Base-by-base conservation (phyloP, 176 grass and related monocot species). In the Secale cereale region DNA sequence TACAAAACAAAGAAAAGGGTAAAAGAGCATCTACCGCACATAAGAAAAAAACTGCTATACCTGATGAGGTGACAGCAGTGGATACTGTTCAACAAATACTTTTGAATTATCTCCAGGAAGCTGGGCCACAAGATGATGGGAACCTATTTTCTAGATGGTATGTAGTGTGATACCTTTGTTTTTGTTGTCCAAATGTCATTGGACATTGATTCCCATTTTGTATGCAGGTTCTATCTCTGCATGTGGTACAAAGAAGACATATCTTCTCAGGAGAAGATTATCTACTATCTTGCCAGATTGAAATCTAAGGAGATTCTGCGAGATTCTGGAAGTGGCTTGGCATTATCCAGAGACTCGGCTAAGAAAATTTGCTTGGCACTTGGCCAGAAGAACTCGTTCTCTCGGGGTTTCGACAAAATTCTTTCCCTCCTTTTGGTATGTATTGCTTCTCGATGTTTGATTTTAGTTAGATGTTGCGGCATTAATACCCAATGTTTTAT, bases 341-440 rank as follows among this genome's bases (percentile, higher is more conserved):
- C 81, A 45, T 81, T 97, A 65, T 92, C 94, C 60, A 94, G 94
- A 92, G 97, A 99, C 29, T 91, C 90, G 85, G 91, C 92, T 76
- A 99, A 95, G 82, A 97, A 90, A 92, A 94, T 99, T 86, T 97
- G 97, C 85, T 81, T 92, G 82, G 85, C 92, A 64, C 90, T 99
- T 80, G 93, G 93, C 13, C 97, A 99, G 84, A 94, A 92, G 37
- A 97, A 92, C 79, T 99, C 97, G 76, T 99, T 99, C 78, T 88
- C 90, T 25, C 85, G 97, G 84, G 97, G 97, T 78, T 97, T 99
- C 2, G 97, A 99, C 85, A 99, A 99, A 90, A 97, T 99, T 84
- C 90, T 99, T 46, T 79, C 86, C 52, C 86, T 99, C 77, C 97
- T 99, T 87, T 87, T 99, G 93, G 97, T 99, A 96, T 76, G 89